Evolutionary conservation across 768 basidiomycete species (phyloP).

Genomic region (Royoungia palumana): DNA sequence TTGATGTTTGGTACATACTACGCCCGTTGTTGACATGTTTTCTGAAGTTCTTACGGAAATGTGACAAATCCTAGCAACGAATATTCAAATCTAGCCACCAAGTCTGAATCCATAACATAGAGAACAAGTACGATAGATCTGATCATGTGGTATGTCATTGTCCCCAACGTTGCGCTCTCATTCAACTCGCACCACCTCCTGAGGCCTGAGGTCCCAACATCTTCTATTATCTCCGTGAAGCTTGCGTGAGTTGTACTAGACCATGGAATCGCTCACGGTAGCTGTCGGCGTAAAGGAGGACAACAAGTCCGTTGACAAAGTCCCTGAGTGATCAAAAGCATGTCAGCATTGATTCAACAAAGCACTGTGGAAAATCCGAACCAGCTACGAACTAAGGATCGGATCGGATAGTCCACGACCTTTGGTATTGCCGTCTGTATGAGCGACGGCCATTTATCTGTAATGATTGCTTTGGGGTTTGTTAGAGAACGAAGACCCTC

Average conservation of each 20-base stretch:
- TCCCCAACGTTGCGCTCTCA: not conserved
- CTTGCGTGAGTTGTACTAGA: constrained; percentile 38
- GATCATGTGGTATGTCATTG: constrained; percentile 18
- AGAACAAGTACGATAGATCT: constrained; percentile 12
- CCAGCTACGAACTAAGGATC: constrained; percentile 73
- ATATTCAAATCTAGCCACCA: too few species aligned
- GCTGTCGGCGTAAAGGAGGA: constrained; percentile 46
- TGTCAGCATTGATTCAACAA: not conserved
- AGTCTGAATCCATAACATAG: constrained; percentile 6
- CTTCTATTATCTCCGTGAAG: constrained; percentile 28
- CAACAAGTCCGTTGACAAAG: constrained; percentile 47
- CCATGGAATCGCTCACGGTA: constrained; percentile 44
- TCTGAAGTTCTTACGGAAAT: not conserved
- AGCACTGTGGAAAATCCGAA: constrained; percentile 34
- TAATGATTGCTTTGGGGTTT: constrained; percentile 82
- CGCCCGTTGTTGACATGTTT: too few species aligned
- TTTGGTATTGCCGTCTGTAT: constrained; percentile 85
- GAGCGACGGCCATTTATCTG: constrained; percentile 80
- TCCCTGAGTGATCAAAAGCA: constrained; percentile 36
- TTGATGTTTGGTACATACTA: too few species aligned
- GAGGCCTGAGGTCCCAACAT: not conserved
- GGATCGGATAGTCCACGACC: constrained; percentile 82
- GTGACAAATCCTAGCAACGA: too few species aligned
- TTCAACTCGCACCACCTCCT: not conserved
- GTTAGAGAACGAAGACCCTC: constrained; percentile 90